Percentiles rank a stretch among this genome's conserved stretches.
phyloP scores from a whole-genome alignment of 2,329 filamentous ascomycete genomes.

The Colletotrichum orbiculare region DNA sequence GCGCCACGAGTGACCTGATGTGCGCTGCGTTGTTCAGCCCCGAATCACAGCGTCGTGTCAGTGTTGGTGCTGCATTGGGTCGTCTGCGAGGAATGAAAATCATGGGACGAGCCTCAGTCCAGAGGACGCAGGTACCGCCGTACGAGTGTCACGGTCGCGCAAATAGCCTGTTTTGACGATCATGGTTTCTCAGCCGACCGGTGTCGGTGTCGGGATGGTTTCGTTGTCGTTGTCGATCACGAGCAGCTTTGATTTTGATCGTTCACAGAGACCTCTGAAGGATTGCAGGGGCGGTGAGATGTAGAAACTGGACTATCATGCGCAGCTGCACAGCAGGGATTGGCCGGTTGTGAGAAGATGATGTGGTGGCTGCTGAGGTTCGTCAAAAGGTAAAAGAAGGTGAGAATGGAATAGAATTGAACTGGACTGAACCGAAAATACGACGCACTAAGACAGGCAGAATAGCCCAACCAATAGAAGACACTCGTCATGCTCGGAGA shows the following conservation, averaged over 20 bases:
- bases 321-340: not conserved
- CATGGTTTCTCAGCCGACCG: no score
- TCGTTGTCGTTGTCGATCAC: not conserved
- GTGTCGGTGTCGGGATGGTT: no score
- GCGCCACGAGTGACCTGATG: conserved; percentile 10
- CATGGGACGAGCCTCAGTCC: conserved; percentile 18
- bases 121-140: conserved; percentile 18
- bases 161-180: not conserved
- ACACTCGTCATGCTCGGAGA: not conserved
- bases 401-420: no score
- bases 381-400: no score
- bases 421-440: no score
- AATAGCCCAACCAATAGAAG: not conserved
- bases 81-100: not conserved
- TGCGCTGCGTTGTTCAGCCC: not conserved
- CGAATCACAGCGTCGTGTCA: not conserved
- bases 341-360: not conserved
- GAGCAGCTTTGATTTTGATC: not conserved
- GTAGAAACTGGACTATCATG: no score
- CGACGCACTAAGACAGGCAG: not conserved
- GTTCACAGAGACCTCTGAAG: no score
- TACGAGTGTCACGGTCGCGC: not conserved
- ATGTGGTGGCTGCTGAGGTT: no score
- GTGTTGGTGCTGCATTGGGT: no score
- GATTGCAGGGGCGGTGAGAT: no score